These are phyloP conservation scores for Linnemannia elongata DNA, from an alignment of 192 early-diverging fungal genomes.

Conservation along the genomic window DNA sequence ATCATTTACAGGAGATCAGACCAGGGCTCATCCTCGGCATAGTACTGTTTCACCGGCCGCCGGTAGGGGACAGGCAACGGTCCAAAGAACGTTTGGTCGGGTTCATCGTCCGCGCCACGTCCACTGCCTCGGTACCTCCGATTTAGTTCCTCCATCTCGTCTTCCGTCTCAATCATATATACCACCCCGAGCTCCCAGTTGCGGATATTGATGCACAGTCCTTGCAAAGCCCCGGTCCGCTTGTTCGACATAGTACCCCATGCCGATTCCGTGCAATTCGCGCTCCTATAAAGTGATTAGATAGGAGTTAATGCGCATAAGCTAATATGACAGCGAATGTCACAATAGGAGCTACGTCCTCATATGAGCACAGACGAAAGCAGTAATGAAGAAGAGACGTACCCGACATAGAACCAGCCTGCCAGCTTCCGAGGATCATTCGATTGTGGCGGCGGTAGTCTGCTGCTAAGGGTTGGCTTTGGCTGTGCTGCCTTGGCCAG, in stretches of 20 bases:
- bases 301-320: background rate
- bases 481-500: conserved; percentile 8
- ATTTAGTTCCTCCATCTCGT: conserved; percentile 30
- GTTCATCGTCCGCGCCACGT: background rate
- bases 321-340: background rate
- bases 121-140: background rate
- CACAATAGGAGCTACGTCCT: background rate
- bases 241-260: conserved; percentile 29
- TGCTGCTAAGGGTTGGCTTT: background rate
- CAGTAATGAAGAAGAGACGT: background rate
- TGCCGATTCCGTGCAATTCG: conserved; percentile 55
- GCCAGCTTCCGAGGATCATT: conserved; percentile 4
- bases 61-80: conserved; percentile 45
- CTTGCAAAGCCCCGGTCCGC: background rate
- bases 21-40: conserved; percentile 29
- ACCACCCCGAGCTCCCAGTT: conserved; percentile 52
- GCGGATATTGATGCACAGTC: conserved; percentile 29
- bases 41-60: conserved; percentile 27
- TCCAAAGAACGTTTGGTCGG: conserved; percentile 43
- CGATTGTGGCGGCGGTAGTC: background rate
- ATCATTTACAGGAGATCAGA: background rate
- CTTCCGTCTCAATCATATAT: conserved; percentile 31
- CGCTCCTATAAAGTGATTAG: conserved; percentile 16
- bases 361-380: background rate
- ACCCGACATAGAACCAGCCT: conserved; percentile 55